Evolutionary conservation across 768 basidiomycete genomes (phyloP).

Genomic region (Lentinula raphanica): DNA sequence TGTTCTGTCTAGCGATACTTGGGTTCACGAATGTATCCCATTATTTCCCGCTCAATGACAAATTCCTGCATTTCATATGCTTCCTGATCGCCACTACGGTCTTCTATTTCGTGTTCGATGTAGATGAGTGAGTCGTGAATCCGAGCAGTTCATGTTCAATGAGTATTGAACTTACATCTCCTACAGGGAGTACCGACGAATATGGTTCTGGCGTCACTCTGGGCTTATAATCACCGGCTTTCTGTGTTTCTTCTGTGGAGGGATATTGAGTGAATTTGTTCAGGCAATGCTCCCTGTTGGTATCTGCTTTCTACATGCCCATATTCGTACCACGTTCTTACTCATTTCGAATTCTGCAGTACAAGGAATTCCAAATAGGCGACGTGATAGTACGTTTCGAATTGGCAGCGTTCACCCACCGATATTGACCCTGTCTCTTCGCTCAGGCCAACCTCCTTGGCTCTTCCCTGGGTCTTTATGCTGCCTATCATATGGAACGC

Average conservation of each 20-base stretch:
- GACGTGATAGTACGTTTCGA: conserved; percentile 56
- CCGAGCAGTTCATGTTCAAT: background rate
- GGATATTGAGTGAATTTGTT: conserved; percentile 76
- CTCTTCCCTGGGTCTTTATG: conserved; percentile 61
- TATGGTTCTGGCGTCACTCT: conserved; percentile 85
- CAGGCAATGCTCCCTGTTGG: conserved; percentile 72
- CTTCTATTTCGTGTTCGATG: conserved; percentile 85
- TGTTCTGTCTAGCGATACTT: conserved; percentile 66
- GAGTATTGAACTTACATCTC: background rate
- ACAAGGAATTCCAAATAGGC: conserved; percentile 67
- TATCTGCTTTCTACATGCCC: background rate
- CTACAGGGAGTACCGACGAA: conserved; percentile 63
- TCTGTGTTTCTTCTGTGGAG: conserved; percentile 75
- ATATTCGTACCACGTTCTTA: conserved; percentile 3
- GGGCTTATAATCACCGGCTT: conserved; percentile 62
- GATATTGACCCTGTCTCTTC: conserved; percentile 7
- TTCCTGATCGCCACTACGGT: conserved; percentile 70
- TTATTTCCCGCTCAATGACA: conserved; percentile 69
- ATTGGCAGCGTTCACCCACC: background rate
- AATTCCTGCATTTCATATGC: conserved; percentile 74
- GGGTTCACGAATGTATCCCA: conserved; percentile 71
- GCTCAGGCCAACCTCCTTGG: conserved; percentile 76
- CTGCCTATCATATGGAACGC: conserved; percentile 63
- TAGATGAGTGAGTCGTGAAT: conserved; percentile 65
- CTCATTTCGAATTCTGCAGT: conserved; percentile 28